These are phyloP conservation scores for Metschnikowia gelsemii DNA, from an alignment of 805 yeast genomes.

Conservation along the genomic window DNA sequence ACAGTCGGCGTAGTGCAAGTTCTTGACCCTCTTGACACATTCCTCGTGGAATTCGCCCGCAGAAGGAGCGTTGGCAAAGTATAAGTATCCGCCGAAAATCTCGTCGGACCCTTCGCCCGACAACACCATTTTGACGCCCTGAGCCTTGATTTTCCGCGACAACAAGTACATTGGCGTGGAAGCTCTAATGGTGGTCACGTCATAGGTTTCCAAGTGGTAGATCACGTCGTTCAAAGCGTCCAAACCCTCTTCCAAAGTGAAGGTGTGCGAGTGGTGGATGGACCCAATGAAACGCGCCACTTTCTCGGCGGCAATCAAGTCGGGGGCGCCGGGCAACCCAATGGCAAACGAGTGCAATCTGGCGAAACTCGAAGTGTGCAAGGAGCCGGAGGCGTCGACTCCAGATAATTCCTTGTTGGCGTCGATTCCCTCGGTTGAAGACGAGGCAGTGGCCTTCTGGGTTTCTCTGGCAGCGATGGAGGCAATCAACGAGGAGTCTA, in stretches of 20 bases:
- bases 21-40: slow-evolving; percentile 93
- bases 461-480: slow-evolving; percentile 97
- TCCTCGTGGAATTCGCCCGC: slow-evolving; percentile 93
- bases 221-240: slow-evolving; percentile 95
- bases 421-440: slow-evolving; percentile 49
- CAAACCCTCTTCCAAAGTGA: slow-evolving; percentile 94
- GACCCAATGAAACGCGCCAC: slow-evolving; percentile 97
- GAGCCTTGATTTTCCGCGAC: slow-evolving; percentile 96
- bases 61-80: slow-evolving; percentile 95
- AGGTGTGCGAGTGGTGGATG: slow-evolving; percentile 95
- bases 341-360: slow-evolving; percentile 93
- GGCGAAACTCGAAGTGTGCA: slow-evolving; percentile 74
- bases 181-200: slow-evolving; percentile 98
- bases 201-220: slow-evolving; percentile 94
- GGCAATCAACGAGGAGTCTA: slow-evolving; percentile 95
- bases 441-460: slow-evolving; percentile 61
- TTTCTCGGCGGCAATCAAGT: slow-evolving; percentile 90
- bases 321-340: slow-evolving; percentile 98
- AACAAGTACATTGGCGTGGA: slow-evolving; percentile 98
- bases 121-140: slow-evolving; percentile 98
- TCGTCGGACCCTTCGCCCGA: slow-evolving; percentile 99
- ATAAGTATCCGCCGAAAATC: slow-evolving; percentile 96
- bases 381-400: slow-evolving; percentile 83
- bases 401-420: slow-evolving; percentile 80
- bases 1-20: slow-evolving; percentile 96